Base-by-base conservation (phyloP, 371 early-diverging fungal genomes). In the Mortierella sp. region DNA sequence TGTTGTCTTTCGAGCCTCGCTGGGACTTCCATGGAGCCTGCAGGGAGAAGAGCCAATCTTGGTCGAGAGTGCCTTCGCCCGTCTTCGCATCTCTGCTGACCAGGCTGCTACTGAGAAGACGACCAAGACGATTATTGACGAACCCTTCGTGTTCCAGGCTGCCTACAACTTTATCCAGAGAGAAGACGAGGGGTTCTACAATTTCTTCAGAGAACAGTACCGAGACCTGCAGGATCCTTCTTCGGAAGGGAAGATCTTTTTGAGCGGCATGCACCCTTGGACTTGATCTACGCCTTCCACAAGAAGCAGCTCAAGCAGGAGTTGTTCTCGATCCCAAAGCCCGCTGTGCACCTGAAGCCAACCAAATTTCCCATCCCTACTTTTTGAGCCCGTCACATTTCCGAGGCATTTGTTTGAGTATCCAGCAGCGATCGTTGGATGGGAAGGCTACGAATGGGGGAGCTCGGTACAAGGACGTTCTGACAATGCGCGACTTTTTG, bases 91-190 rank as follows among this genome's bases (percentile, higher is more conserved):
- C 58, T 47, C 60, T 53, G 68, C 68, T 73, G 65, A 67, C 61
- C 47, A 56, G 19, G 57, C 74, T 37, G 68, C 61, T 29, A 12
- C 25, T 50, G 60, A 48, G 68, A 64, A 63, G 64, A 68, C 56
- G 50, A 26, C 56, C 64, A 26, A 14, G 59, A 68, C 74, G 37
- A 53, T 73, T 64, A 60, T 64, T 68, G 74, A 64, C 57, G 74
- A 73, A 52, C 74, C 74, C 60, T 73, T 73, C 68, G 68, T 67
- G 51, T 73, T 73, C 64, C 62, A 62, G 23, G 68, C 74, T 12
- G 74, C 64, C 74, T 73, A 68, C n/a, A n/a, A n/a, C n/a, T n/a
- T n/a, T n/a, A n/a, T n/a, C n/a, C n/a, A n/a, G n/a, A n/a, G n/a
- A n/a, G n/a, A n/a, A n/a, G n/a, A n/a, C n/a, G n/a, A n/a, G n/a